Evolutionary conservation across 2,329 filamentous ascomycete species (phyloP), one percentile per base, ranked within the genome.

Genomic region (Neofusicoccum cordaticola): DNA sequence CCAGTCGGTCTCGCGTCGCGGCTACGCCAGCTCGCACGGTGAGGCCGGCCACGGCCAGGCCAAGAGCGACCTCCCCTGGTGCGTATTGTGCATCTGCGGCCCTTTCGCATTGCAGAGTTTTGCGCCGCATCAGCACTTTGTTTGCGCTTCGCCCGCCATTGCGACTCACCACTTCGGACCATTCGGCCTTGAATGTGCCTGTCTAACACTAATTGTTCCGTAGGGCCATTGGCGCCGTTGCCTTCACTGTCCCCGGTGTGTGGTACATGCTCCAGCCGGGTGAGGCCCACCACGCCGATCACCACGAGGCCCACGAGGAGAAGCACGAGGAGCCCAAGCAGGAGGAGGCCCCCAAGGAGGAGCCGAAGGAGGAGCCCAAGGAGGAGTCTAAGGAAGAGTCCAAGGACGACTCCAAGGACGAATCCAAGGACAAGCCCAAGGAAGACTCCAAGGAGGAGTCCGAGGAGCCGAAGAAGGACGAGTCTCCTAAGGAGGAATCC

Each of bases 41-140:
- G 69, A 69, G n/a, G 63, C 70, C 13, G 35, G 53, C 37, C 71
- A 77, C 69, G 72, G 66, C 52, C 37, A 56, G 41, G 65, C 68
- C 8, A 65, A 70, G 69, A 79, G 78, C 67, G 78, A 80, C 65
- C 65, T 78, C 12, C 78, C 78, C 69, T 80, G 78, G 78, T 80
- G 71, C 50, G 74, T 50, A 62, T n/a, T 37, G 37, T 47, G 34
- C 27, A 15, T 22, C 35, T n/a, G 62, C 42, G 31, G 7, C 34
- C 31, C 42, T n/a, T 15, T 47, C 31, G 39, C 39, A 6, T 15
- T 44, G 37, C 22, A 51, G 35, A 35, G 12, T 66, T 61, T 62
- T 27, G 41, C 62, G 39, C 52, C 17, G 47, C 17, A 35, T 41
- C 17, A 57, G 19, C 41, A 35, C 27, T 22, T 17, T 45, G 15